phyloP scores from a whole-genome alignment of 2,329 filamentous ascomycete genomes.

The Colletotrichum viniferum region DNA sequence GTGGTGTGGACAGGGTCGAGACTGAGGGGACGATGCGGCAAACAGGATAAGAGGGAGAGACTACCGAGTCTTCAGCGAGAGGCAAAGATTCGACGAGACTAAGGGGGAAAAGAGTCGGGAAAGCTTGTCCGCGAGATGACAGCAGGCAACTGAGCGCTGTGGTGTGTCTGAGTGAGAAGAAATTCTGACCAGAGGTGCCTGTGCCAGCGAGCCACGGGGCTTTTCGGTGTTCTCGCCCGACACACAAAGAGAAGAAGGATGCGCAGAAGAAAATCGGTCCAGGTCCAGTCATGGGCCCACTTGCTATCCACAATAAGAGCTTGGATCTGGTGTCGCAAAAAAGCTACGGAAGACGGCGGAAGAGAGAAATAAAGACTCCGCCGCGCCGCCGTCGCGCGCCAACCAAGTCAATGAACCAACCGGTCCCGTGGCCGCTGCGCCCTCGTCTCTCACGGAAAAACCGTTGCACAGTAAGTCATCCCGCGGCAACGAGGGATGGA shows the following conservation, averaged over 20 bases:
- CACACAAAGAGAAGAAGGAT: background rate
- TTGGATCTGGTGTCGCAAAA: background rate
- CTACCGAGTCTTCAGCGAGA: conserved; percentile 19
- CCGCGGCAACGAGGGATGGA: background rate
- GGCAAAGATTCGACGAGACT: background rate
- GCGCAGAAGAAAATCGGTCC: background rate
- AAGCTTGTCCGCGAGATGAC: conserved; percentile 5
- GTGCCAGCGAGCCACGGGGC: background rate
- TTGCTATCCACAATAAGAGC: conserved; percentile 9
- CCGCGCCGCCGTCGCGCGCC: background rate
- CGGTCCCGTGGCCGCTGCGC: background rate
- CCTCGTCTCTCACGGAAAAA: background rate
- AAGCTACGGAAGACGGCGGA: background rate
- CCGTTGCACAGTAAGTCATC: background rate
- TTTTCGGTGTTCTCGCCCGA: conserved; percentile 17
- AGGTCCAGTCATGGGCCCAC: conserved; percentile 12
- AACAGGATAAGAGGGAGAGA: background rate
- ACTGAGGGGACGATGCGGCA: background rate
- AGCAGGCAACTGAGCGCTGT: background rate
- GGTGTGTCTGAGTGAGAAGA: background rate
- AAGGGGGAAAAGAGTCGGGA: background rate
- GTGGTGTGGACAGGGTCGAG: background rate
- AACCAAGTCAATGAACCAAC: background rate
- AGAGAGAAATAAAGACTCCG: background rate
- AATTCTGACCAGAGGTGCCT: background rate